Base-by-base conservation (phyloP, 345 rosid genomes). In the Geranium brycei region DNA sequence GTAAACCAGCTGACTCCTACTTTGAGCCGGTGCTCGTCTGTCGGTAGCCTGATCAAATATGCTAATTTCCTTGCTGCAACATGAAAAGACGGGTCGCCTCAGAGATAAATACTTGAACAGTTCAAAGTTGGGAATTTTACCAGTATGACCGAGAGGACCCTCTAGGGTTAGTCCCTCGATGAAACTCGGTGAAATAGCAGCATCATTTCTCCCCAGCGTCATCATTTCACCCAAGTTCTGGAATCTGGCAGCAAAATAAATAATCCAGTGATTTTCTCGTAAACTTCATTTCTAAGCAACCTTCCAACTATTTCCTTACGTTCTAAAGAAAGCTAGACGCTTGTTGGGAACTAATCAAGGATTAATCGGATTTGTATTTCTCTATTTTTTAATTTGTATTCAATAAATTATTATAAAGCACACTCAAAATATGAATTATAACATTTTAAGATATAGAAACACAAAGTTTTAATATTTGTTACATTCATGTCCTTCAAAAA, bases 201-300 rank as follows among this genome's bases (percentile, higher is more conserved):
- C 98, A 58, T 92, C 91, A 35, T 74, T 82, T 85, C 87, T 82
- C 55, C 96, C 98, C 30, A 92, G 81, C 28, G 80, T 87, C 95
- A 92, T 89, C 98, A 92, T 92, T 79, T 92, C 98, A 40, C 98
- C 96, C 28, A 92, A 72, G 67, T 89, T 89, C 72, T 92, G 96
- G 68, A 84, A 92, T 81, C 98, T 92, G 82, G 51, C 59, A 67
- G 53, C n/a, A 32, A 30, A 58, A 62, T n/a, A 19, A 31, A 58
- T 53, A 32, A 56, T 28, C 55, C 58, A 35, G 41, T 35, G 41
- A 35, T 7, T 35, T 7, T 35, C 41, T 4, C 3, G 0, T 35
- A 35, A 7, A 35, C 41, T 35, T 35, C 41, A 35, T 7, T 35
- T 1, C 41, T 3, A 35, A 4, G 41, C 41, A 35, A 7, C 41